Conservation (phyloP, 2,329 filamentous ascomycete genomes). For the Colletotrichum spaethianum region DNA sequence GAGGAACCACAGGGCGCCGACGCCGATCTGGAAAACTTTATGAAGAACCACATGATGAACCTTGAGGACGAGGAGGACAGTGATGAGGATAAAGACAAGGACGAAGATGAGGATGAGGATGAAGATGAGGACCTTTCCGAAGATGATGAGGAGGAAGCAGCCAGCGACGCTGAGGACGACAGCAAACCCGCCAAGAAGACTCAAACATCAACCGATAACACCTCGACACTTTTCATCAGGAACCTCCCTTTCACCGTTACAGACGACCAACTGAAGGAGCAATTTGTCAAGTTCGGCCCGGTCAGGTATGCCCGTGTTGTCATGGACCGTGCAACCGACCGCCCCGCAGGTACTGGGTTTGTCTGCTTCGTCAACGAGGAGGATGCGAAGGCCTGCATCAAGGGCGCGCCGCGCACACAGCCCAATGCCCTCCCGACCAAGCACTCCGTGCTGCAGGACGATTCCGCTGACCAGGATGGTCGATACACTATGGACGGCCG, state of each 20-base stretch:
- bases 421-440: conserved; percentile 64
- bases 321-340: conserved; percentile 86
- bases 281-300: conserved; percentile 91
- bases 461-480: conserved; percentile 84
- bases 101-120: conserved; percentile 58
- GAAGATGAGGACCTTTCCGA: conserved; percentile 63
- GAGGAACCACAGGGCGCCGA: conserved; percentile 58
- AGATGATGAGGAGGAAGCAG: conserved; percentile 52
- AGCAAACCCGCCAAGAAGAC: conserved; percentile 51
- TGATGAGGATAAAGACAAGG: conserved; percentile 60
- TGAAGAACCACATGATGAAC: conserved; percentile 71
- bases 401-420: conserved; percentile 76
- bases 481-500: conserved; percentile 93
- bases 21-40: conserved; percentile 67
- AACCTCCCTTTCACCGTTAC: conserved; percentile 93
- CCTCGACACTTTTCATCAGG: conserved; percentile 88
- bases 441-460: conserved; percentile 90
- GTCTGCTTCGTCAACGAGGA: conserved; percentile 88
- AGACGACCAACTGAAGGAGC: conserved; percentile 85
- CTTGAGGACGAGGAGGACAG: conserved; percentile 70
- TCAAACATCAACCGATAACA: conserved; percentile 70
- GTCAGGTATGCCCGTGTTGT: conserved; percentile 93
- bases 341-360: conserved; percentile 92
- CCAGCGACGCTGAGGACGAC: conserved; percentile 54
- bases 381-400: conserved; percentile 84